Conservation (phyloP, 495 filamentous ascomycete species). For the Oleoguttula mirabilis region DNA sequence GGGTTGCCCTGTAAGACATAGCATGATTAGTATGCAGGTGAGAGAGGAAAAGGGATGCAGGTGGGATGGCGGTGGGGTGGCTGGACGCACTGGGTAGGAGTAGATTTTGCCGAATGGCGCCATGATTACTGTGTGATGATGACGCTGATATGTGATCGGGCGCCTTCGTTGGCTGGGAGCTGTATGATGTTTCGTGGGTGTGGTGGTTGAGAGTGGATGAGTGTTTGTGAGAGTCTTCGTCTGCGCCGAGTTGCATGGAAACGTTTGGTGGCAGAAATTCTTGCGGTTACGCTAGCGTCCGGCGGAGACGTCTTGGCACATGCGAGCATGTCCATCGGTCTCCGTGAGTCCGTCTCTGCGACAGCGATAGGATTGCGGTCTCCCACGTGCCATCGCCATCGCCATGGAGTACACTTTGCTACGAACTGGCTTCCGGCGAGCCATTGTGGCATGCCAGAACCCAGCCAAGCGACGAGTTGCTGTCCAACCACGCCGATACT, state of each 20-base stretch:
- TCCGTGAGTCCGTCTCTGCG: too few relatives aligned
- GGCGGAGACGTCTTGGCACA: too few relatives aligned
- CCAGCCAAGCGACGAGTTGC: conserved; percentile 4
- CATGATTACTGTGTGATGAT: conserved; percentile 5
- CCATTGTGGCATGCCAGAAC: conserved; percentile 1
- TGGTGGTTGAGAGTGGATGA: conserved; percentile 1
- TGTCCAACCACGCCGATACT: conserved; percentile 8
- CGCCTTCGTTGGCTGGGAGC: conserved; percentile 18
- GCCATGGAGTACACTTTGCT: too few relatives aligned
- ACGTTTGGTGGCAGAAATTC: too few relatives aligned
- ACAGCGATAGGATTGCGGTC: too few relatives aligned
- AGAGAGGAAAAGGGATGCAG: neutral
- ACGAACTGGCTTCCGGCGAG: conserved; percentile 5
- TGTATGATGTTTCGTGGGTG: neutral
- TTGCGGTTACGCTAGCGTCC: too few relatives aligned
- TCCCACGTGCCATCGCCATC: too few relatives aligned
- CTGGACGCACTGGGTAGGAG: conserved; percentile 58
- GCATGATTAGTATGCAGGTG: neutral
- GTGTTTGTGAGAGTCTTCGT: too few relatives aligned
- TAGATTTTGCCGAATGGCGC: conserved; percentile 84
- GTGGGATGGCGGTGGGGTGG: neutral
- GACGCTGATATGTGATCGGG: conserved; percentile 3
- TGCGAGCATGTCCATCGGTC: too few relatives aligned
- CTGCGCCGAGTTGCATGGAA: too few relatives aligned
- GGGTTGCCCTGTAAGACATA: conserved; percentile 55